Evolutionary conservation across 1,284 basidiomycete species (phyloP).

Genomic region (Blastosporella zonata): DNA sequence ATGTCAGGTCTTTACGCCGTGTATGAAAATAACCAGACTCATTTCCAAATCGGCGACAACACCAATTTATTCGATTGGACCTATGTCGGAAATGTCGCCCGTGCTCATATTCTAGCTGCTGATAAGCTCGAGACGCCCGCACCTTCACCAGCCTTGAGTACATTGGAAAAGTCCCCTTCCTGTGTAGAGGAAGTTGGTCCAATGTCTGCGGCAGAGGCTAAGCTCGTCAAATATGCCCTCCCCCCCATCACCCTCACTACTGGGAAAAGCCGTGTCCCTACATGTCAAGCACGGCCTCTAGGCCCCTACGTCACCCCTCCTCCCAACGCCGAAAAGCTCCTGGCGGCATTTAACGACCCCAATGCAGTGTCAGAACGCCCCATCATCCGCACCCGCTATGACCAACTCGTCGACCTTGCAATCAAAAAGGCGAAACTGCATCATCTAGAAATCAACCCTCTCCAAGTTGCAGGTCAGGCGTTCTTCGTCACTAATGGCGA

Average conservation of each 20-base stretch:
- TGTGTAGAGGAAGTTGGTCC: conserved; percentile 36
- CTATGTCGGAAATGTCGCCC: conserved; percentile 94
- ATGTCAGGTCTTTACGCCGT: conserved; percentile 81
- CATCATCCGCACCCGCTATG: conserved; percentile 74
- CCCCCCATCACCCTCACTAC: conserved; percentile 63
- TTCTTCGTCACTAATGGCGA: conserved; percentile 99
- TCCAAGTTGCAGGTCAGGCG: conserved; percentile 87
- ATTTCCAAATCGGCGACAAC: conserved; percentile 94
- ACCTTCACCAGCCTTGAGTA: conserved; percentile 34
- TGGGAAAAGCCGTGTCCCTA: conserved; percentile 65
- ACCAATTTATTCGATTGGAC: conserved; percentile 97
- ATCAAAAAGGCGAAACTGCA: conserved; percentile 47
- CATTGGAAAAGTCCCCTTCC: conserved; percentile 33
- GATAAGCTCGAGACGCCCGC: conserved; percentile 68
- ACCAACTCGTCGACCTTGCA: conserved; percentile 59
- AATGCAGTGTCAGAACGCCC: conserved; percentile 49
- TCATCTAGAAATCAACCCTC: conserved; percentile 44
- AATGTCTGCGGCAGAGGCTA: conserved; percentile 41
- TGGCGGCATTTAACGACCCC: conserved; percentile 58
- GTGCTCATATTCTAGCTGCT: conserved; percentile 92
- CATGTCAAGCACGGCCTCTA: conserved; percentile 73
- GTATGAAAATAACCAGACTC: conserved; percentile 80
- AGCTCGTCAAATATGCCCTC: conserved; percentile 54
- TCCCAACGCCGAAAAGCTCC: conserved; percentile 55
- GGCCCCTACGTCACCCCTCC: conserved; percentile 73